phyloP scores from a whole-genome alignment of 345 rosid genomes.

The Eucalyptus urophylla region DNA sequence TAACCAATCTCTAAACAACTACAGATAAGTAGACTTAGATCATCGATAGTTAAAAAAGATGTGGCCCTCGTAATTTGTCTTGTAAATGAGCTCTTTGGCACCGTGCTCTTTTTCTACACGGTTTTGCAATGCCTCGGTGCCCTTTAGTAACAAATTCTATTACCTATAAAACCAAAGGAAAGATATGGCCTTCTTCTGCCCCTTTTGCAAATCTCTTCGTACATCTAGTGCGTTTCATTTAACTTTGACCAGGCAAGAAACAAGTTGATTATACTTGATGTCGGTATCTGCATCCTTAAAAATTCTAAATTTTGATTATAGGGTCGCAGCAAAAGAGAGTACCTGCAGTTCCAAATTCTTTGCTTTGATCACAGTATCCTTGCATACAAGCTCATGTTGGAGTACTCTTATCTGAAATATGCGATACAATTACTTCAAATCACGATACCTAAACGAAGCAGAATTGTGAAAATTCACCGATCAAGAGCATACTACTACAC shows the following conservation, averaged over 20 bases:
- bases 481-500: background rate
- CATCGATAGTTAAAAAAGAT: background rate
- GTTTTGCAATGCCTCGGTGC: background rate
- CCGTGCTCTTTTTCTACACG: background rate
- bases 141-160: background rate
- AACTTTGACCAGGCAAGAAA: background rate
- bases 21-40: background rate
- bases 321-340: background rate
- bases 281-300: background rate
- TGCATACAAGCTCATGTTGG: conserved; percentile 52
- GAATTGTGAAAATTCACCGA: background rate
- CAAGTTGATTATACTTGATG: background rate
- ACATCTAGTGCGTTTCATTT: background rate
- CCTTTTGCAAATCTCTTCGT: background rate
- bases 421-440: background rate
- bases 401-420: background rate
- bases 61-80: background rate
- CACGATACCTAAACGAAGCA: background rate
- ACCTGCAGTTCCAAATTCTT: background rate
- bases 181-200: background rate
- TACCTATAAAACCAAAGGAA: background rate
- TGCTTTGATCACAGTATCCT: conserved; percentile 33
- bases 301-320: background rate
- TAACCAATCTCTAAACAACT: background rate
- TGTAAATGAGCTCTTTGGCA: background rate